Conservation (phyloP, 2,329 filamentous ascomycete species). For the Penicillium sp. region DNA sequence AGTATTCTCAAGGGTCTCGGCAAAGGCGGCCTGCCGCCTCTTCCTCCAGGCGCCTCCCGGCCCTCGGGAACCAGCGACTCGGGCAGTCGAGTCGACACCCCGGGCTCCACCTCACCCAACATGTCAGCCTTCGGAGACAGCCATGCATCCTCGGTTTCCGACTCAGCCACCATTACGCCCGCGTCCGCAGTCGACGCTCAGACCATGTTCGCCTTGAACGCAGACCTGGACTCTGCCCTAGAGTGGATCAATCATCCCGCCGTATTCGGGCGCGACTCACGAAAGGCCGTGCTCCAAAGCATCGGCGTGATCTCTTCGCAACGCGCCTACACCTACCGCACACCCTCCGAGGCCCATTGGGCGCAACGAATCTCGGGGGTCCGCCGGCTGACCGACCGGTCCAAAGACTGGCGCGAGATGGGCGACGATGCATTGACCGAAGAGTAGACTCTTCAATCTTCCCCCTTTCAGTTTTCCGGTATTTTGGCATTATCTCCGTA, state of each 20-base stretch:
- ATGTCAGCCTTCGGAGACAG: slow-evolving; percentile 34
- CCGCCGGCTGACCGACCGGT: slow-evolving; percentile 73
- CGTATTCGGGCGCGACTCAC: slow-evolving; percentile 86
- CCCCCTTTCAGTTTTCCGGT: slow-evolving; percentile 3
- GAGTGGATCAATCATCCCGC: slow-evolving; percentile 98
- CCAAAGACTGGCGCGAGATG: slow-evolving; percentile 86
- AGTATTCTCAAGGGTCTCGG: slow-evolving; percentile 94
- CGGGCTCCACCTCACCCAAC: slow-evolving; percentile 37
- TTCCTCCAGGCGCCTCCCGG: slow-evolving; percentile 54
- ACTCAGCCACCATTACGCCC: slow-evolving; percentile 48
- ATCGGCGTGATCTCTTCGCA: slow-evolving; percentile 96
- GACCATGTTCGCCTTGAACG: slow-evolving; percentile 81
- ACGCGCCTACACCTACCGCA: slow-evolving; percentile 87
- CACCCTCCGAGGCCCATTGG: slow-evolving; percentile 84
- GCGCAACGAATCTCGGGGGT: slow-evolving; percentile 76
- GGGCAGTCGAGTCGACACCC: slow-evolving; percentile 37
- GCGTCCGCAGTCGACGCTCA: slow-evolving; percentile 73
- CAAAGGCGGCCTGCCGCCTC: slow-evolving; percentile 87
- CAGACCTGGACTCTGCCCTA: slow-evolving; percentile 80
- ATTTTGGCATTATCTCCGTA: slow-evolving; percentile 1
- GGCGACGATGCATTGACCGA: slow-evolving; percentile 66
- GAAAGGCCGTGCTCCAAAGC: slow-evolving; percentile 91
- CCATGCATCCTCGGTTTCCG: slow-evolving; percentile 34
- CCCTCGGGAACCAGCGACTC: slow-evolving; percentile 46
- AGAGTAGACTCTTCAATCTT: slow-evolving; percentile 36